phyloP scores from a whole-genome alignment of 305 asterid genomes.

The Petunia hybrid region DNA sequence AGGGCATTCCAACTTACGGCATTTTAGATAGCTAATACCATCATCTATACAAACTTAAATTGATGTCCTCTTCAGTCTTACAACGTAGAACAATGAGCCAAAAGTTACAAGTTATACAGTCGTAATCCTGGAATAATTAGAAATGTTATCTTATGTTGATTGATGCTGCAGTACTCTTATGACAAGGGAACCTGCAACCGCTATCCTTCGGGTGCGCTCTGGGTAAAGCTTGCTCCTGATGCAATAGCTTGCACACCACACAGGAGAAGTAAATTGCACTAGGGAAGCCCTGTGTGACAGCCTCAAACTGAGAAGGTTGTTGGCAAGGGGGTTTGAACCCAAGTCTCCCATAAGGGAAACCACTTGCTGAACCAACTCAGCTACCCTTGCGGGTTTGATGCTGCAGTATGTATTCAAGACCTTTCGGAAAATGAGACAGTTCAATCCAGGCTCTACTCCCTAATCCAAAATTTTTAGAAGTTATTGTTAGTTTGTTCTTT shows the following conservation, averaged over 20 bases:
- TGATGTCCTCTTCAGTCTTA: not conserved
- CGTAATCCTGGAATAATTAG: not conserved
- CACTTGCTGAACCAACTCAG: too few species aligned
- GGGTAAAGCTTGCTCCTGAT: too few species aligned
- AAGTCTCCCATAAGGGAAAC: too few species aligned
- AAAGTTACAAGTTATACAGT: not conserved
- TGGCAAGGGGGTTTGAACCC: too few species aligned
- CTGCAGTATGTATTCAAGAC: constrained; percentile 1
- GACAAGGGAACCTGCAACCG: too few species aligned
- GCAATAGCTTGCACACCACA: too few species aligned
- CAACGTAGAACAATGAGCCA: not conserved
- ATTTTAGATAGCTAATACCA: not conserved
- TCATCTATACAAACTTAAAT: not conserved
- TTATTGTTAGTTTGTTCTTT: not conserved
- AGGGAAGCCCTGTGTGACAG: too few species aligned
- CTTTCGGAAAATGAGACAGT: not conserved
- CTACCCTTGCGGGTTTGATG: not conserved
- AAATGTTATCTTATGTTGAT: constrained; percentile 14
- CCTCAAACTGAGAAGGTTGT: too few species aligned
- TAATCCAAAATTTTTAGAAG: not conserved
- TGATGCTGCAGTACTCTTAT: not conserved
- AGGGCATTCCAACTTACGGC: not conserved
- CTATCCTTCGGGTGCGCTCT: too few species aligned
- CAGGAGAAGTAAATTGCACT: too few species aligned
- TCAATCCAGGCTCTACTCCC: constrained; percentile 5